Conservation (phyloP, 1,139 yeast species). For the Debaryomyces robertsiae region DNA sequence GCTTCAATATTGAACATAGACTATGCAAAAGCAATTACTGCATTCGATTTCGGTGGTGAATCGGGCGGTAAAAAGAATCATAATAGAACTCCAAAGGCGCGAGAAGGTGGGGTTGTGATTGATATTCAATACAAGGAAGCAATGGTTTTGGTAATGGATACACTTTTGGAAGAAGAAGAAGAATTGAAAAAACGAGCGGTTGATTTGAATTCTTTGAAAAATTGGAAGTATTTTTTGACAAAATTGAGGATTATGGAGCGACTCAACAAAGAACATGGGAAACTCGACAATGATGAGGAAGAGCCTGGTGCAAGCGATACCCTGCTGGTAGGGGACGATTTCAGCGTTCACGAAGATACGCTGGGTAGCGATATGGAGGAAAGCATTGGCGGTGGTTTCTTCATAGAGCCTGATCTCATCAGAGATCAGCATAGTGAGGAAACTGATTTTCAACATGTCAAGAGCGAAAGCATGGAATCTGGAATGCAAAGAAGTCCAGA, state of each 20-base stretch:
- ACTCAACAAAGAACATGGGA: slow-evolving; percentile 66
- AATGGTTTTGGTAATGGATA: slow-evolving; percentile 55
- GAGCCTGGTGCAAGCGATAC: slow-evolving; percentile 4
- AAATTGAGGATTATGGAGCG: slow-evolving; percentile 75
- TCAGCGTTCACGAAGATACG: slow-evolving; percentile 11
- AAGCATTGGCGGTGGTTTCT: slow-evolving; percentile 4
- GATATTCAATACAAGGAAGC: slow-evolving; percentile 69
- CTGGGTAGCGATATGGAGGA: slow-evolving; percentile 16
- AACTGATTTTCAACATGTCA: too few relatives aligned
- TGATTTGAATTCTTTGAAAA: slow-evolving; percentile 56
- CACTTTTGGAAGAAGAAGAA: slow-evolving; percentile 56
- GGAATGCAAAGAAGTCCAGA: too few relatives aligned
- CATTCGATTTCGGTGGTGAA: slow-evolving; percentile 68
- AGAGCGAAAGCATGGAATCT: too few relatives aligned
- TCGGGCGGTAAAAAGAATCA: slow-evolving; percentile 26
- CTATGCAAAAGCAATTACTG: slow-evolving; percentile 84
- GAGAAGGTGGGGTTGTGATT: slow-evolving; percentile 76
- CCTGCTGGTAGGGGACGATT: slow-evolving; percentile 3
- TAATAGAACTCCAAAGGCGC: slow-evolving; percentile 57
- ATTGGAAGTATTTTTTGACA: slow-evolving; percentile 74
- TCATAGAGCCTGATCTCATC: neutral
- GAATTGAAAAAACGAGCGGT: slow-evolving; percentile 49
- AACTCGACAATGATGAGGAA: slow-evolving; percentile 2
- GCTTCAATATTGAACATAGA: slow-evolving; percentile 72
- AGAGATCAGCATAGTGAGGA: neutral